These are phyloP conservation scores for Berkeleyomyces rouxiae DNA, from an alignment of 2,329 filamentous ascomycete species.

Conservation along the genomic window DNA sequence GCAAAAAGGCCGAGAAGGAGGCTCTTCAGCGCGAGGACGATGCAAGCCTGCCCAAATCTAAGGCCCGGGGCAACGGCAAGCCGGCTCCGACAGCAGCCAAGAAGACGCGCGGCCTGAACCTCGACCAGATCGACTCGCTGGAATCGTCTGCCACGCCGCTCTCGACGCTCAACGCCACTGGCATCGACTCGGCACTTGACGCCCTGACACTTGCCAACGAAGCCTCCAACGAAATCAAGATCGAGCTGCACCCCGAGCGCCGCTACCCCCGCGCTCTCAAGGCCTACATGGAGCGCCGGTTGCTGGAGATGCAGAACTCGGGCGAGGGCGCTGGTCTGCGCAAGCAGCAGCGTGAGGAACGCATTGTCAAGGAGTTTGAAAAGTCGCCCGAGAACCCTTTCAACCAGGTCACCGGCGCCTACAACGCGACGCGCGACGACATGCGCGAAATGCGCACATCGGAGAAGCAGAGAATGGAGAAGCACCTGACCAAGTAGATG, in stretches of 20 bases:
- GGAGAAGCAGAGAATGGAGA: slow-evolving; percentile 62
- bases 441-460: slow-evolving; percentile 44
- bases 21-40: slow-evolving; percentile 74
- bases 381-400: slow-evolving; percentile 91
- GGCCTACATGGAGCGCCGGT: slow-evolving; percentile 62
- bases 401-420: slow-evolving; percentile 62
- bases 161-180: slow-evolving; percentile 56
- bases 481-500: slow-evolving; percentile 34
- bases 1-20: slow-evolving; percentile 86
- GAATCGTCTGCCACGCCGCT: slow-evolving; percentile 35
- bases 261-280: slow-evolving; percentile 75
- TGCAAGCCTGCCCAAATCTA: slow-evolving; percentile 38
- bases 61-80: slow-evolving; percentile 51
- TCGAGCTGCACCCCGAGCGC: slow-evolving; percentile 79
- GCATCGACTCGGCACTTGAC: slow-evolving; percentile 88
- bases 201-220: slow-evolving; percentile 51
- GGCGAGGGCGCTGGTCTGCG: slow-evolving; percentile 55
- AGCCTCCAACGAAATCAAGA: slow-evolving; percentile 35
- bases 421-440: slow-evolving; percentile 68
- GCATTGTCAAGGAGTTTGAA: slow-evolving; percentile 83
- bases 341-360: slow-evolving; percentile 67
- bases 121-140: slow-evolving; percentile 59
- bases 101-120: slow-evolving; percentile 59
- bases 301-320: slow-evolving; percentile 75
- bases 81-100: slow-evolving; percentile 34